Evolutionary conservation across 1,139 yeast genomes (phyloP).

Genomic region (Geotrichum candidum): DNA sequence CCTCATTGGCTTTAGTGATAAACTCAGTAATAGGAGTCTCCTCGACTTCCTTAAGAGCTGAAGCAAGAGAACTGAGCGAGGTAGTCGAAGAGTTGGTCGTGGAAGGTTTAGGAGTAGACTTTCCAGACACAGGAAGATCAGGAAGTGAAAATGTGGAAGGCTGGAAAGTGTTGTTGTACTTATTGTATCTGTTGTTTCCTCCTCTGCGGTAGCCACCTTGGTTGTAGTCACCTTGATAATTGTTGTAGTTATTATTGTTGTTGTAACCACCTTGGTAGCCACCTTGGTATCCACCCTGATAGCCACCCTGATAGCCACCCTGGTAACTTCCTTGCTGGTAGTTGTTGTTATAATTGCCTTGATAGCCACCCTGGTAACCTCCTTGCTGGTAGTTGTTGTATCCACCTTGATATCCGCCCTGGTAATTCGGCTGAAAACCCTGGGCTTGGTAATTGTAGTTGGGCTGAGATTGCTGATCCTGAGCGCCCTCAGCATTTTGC

Average conservation of each 20-base stretch:
- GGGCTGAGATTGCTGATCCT: neutral
- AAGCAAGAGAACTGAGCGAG: conserved; percentile 63
- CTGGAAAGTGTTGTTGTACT: conserved; percentile 3
- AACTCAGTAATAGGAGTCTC: conserved; percentile 63
- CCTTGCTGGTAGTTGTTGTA: conserved; percentile 5
- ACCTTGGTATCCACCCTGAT: conserved; percentile 1
- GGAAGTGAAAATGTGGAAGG: neutral
- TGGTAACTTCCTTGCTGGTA: conserved; percentile 2
- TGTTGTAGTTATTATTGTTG: neutral
- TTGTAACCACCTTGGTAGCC: neutral
- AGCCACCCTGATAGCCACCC: conserved; percentile 1
- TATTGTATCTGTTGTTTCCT: conserved; percentile 8
- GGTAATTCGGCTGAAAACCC: conserved; percentile 6
- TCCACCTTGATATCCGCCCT: neutral
- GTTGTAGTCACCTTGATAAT: neutral
- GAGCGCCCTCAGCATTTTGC: neutral
- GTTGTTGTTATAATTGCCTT: neutral
- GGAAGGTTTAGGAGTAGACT: conserved; percentile 8
- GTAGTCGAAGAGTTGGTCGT: conserved; percentile 46
- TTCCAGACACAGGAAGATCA: conserved; percentile 9
- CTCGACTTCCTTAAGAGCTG: conserved; percentile 64
- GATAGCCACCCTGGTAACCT: conserved; percentile 2
- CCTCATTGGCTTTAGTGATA: conserved; percentile 51
- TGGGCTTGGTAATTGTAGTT: conserved; percentile 4
- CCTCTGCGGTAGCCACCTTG: conserved; percentile 3